phyloP scores from a whole-genome alignment of 164 flowering plant genomes.

The Akebia trifoliata region DNA sequence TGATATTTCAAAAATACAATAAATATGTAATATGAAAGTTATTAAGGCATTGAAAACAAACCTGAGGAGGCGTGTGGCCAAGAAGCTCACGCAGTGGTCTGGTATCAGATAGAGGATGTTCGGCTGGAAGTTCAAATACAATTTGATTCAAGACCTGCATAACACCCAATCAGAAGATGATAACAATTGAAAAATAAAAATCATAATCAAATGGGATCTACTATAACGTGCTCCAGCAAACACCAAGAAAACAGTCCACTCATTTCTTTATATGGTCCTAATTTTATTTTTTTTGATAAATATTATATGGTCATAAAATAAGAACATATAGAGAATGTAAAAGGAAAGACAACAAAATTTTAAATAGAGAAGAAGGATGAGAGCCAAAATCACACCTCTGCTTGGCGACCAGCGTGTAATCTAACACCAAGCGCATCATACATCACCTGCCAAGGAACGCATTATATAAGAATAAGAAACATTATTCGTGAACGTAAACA shows the following conservation, averaged over 20 bases:
- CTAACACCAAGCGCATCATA: slow-evolving; percentile 96
- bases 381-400: slow-evolving; percentile 60
- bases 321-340: slow-evolving; percentile 1
- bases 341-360: background rate
- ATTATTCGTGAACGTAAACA: background rate
- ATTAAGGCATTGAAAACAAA: slow-evolving; percentile 15
- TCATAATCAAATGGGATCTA: no score
- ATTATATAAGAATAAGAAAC: slow-evolving; percentile 7
- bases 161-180: slow-evolving; percentile 10
- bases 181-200: no score
- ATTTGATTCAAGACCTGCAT: slow-evolving; percentile 90
- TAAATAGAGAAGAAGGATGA: background rate
- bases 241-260: no score
- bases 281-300: no score
- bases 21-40: background rate
- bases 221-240: no score
- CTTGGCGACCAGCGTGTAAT: slow-evolving; percentile 94
- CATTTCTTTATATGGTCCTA: no score
- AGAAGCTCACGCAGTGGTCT: slow-evolving; percentile 92
- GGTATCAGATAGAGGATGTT: slow-evolving; percentile 88
- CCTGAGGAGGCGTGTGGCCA: slow-evolving; percentile 98
- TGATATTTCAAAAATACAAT: background rate
- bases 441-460: slow-evolving; percentile 70
- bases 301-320: no score
- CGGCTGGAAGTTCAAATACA: slow-evolving; percentile 89